A percentile compares a stretch with the other conserved stretches of the same genome.
These are phyloP conservation scores for Tetracladium marchalianum DNA, from an alignment of 495 filamentous ascomycete species.

Conservation along the genomic window DNA sequence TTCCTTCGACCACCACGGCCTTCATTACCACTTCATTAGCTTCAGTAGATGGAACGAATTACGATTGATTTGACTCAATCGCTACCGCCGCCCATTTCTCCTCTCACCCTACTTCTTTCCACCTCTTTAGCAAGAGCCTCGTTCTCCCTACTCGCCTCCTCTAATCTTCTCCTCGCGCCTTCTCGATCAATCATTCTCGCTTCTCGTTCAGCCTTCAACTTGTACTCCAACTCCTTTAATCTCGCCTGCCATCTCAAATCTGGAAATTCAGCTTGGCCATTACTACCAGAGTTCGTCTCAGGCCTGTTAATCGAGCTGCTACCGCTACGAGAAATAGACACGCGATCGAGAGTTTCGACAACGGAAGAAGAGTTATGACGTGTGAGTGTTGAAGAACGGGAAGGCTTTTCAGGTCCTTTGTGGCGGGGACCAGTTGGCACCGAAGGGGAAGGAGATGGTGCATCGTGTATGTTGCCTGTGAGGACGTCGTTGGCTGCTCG, in stretches of 20 bases:
- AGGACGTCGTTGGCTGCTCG: slow-evolving; percentile 34
- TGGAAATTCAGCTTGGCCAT: slow-evolving; percentile 20
- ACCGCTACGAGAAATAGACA: background rate
- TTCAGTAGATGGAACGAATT: too few relatives aligned
- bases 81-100: slow-evolving; percentile 5
- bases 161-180: slow-evolving; percentile 73
- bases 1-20: too few relatives aligned
- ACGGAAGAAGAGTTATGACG: slow-evolving; percentile 13
- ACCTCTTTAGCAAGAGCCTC: slow-evolving; percentile 59
- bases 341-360: slow-evolving; percentile 11
- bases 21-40: too few relatives aligned
- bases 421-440: slow-evolving; percentile 37
- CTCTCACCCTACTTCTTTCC: slow-evolving; percentile 45
- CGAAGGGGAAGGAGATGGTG: slow-evolving; percentile 31
- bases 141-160: slow-evolving; percentile 74
- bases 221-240: slow-evolving; percentile 74
- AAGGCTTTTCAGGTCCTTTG: slow-evolving; percentile 7
- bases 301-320: background rate
- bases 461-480: slow-evolving; percentile 14
- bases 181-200: slow-evolving; percentile 74
- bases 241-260: slow-evolving; percentile 76
- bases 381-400: slow-evolving; percentile 11
- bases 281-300: background rate
- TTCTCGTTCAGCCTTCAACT: slow-evolving; percentile 84
- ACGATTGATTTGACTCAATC: too few relatives aligned